phyloP scores from a whole-genome alignment of 2,329 filamentous ascomycete species.

The Tolypocladium amazonense region DNA sequence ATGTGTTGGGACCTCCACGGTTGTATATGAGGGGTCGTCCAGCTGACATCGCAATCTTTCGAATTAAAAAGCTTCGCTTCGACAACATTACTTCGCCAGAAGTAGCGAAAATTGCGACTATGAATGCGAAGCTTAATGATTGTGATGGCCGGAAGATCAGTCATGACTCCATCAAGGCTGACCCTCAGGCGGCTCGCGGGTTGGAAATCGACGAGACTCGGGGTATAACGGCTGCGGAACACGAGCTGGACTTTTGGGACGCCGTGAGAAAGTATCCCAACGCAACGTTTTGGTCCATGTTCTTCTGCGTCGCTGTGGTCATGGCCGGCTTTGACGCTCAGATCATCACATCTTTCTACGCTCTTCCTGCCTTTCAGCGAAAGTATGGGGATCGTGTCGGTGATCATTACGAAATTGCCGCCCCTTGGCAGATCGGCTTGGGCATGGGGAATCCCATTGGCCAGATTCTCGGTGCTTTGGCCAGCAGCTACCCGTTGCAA shows the following conservation, averaged over 20 bases:
- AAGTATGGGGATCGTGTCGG: conserved; percentile 23
- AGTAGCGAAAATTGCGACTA: not conserved
- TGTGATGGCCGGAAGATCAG: too few relatives aligned
- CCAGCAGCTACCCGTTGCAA: conserved; percentile 33
- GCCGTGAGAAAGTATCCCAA: conserved; percentile 32
- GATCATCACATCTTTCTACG: conserved; percentile 51
- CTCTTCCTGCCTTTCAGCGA: conserved; percentile 44
- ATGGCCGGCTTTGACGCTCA: conserved; percentile 57
- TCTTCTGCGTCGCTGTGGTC: conserved; percentile 49
- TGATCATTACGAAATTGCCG: conserved; percentile 23
- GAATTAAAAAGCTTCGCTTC: not conserved
- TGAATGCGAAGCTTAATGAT: not conserved
- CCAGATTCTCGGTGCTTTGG: conserved; percentile 43
- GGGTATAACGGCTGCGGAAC: conserved; percentile 18
- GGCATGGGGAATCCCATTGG: conserved; percentile 46
- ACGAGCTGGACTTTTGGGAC: conserved; percentile 26
- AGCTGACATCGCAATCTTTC: not conserved
- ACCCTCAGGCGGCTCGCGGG: not conserved
- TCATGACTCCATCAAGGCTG: not conserved
- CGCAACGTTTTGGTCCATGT: conserved; percentile 43
- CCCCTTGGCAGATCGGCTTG: conserved; percentile 35
- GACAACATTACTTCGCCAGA: not conserved
- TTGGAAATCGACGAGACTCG: not conserved
- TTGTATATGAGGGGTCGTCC: not conserved
- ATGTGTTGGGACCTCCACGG: not conserved